These are phyloP conservation scores for Diplotaxis tenuifolia DNA, from an alignment of 345 rosid species.

Conservation along the genomic window DNA sequence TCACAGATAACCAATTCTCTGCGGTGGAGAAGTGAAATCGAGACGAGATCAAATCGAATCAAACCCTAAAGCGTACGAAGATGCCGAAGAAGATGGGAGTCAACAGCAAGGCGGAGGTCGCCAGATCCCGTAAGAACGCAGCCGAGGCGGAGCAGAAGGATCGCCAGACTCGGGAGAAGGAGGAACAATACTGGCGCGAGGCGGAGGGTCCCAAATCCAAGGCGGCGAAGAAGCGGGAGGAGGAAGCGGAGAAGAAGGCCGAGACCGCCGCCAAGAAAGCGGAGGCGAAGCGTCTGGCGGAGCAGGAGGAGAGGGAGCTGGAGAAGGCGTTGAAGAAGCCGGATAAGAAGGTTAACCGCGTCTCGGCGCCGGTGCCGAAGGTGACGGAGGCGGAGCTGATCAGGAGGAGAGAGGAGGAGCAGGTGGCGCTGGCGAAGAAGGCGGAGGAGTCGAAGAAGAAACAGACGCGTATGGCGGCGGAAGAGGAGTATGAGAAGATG, in stretches of 20 bases:
- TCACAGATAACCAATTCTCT: neutral
- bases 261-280: conserved; percentile 65
- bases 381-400: conserved; percentile 76
- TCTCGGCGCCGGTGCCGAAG: conserved; percentile 76
- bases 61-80: conserved; percentile 30
- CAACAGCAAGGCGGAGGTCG: conserved; percentile 92
- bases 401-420: conserved; percentile 65
- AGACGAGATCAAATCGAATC: neutral
- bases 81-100: conserved; percentile 99
- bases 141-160: conserved; percentile 72
- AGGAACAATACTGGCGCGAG: conserved; percentile 91
- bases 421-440: conserved; percentile 58
- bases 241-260: conserved; percentile 83
- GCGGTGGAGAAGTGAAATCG: neutral
- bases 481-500: conserved; percentile 89
- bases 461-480: conserved; percentile 71
- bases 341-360: conserved; percentile 83
- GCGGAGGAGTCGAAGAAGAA: conserved; percentile 67
- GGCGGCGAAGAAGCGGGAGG: conserved; percentile 85
- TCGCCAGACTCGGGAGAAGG: conserved; percentile 72
- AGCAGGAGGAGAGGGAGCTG: conserved; percentile 75
- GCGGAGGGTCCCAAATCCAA: conserved; percentile 79
- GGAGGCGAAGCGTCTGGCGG: conserved; percentile 77
- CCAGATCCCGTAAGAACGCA: conserved; percentile 71
- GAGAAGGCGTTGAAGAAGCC: conserved; percentile 67